Conservation (phyloP, 305 asterid genomes). For the Plantago coronopus region DNA sequence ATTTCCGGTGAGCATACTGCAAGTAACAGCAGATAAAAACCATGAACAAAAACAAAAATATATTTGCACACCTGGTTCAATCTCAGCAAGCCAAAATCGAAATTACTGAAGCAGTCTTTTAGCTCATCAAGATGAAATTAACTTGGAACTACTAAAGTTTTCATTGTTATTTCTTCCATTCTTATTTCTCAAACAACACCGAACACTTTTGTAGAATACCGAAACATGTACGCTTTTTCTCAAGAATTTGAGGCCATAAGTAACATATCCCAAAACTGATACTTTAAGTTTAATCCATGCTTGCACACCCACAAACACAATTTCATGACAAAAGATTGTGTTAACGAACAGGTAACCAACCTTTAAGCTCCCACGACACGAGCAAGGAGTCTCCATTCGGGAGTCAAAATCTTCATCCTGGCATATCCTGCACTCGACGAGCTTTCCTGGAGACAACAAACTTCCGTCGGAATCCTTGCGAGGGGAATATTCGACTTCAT, state of each 20-base stretch:
- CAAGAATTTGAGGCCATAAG: no score
- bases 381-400: conserved; percentile 72
- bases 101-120: no score
- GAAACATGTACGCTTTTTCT: no score
- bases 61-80: background rate
- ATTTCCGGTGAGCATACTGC: conserved; percentile 94
- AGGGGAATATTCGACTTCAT: conserved; percentile 23
- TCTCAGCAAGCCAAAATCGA: background rate
- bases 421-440: conserved; percentile 73
- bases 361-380: conserved; percentile 95
- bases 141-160: no score
- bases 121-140: no score
- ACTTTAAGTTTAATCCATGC: no score
- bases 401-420: conserved; percentile 67
- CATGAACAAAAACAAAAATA: background rate
- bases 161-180: no score
- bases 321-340: background rate
- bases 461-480: conserved; percentile 30
- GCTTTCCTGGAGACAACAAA: conserved; percentile 39
- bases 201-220: no score
- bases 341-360: conserved; percentile 33
- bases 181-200: no score
- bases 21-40: conserved; percentile 21
- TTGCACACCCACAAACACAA: no score
- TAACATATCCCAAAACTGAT: no score